Evolutionary conservation across 164 flowering plant species (phyloP).

Genomic region (Piper longum): DNA sequence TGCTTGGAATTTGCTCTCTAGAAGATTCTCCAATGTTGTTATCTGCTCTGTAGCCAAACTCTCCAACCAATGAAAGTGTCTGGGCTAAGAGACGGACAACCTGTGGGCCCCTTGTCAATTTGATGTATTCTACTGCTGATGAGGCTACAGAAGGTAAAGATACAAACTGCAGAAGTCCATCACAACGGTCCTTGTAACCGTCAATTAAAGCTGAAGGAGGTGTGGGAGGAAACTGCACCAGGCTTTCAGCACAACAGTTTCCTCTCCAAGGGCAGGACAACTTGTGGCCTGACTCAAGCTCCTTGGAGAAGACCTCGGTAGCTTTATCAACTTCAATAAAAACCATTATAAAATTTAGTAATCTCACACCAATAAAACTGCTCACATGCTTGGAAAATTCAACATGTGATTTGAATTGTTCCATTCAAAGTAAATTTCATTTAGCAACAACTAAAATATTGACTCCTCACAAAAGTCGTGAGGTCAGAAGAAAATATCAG

Average conservation of each 20-base stretch:
- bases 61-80: constrained; percentile 27
- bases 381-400: no score
- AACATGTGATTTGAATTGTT: no score
- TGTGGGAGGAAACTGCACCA: constrained; percentile 97
- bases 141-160: constrained; percentile 72
- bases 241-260: constrained; percentile 89
- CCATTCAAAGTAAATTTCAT: no score
- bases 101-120: constrained; percentile 46
- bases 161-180: constrained; percentile 79
- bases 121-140: constrained; percentile 69
- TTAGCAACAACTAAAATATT: no score
- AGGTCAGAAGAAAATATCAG: no score
- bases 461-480: no score
- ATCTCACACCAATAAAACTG: not conserved
- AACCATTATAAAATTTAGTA: constrained; percentile 3
- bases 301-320: constrained; percentile 56
- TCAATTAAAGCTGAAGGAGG: constrained; percentile 90
- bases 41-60: constrained; percentile 46
- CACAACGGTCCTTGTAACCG: constrained; percentile 94
- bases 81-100: constrained; percentile 68
- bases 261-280: constrained; percentile 82
- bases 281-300: constrained; percentile 69
- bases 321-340: constrained; percentile 51
- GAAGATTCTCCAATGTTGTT: constrained; percentile 36
- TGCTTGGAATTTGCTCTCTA: constrained; percentile 32